Evolutionary conservation across 257 asterid species (phyloP).

Genomic region (Solanum raphanifolium): DNA sequence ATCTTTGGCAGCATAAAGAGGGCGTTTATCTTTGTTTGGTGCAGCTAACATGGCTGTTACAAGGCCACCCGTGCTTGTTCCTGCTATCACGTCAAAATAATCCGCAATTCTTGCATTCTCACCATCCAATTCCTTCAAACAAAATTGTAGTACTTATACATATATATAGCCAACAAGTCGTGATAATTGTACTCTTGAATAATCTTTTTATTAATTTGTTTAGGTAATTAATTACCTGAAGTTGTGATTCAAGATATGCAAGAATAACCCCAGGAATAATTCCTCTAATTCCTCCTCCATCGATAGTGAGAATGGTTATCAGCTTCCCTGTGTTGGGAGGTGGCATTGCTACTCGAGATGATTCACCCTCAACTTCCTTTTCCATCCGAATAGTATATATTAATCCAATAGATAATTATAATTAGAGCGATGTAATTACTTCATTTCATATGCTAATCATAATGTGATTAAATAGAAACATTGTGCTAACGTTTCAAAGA

Average conservation of each 20-base stretch:
- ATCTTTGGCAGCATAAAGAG: slow-evolving; percentile 46
- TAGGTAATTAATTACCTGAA: slow-evolving; percentile 33
- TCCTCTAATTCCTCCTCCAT: slow-evolving; percentile 58
- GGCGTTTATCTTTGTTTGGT: slow-evolving; percentile 30
- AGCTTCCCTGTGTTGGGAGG: slow-evolving; percentile 32
- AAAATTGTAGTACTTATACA: neutral
- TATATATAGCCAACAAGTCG: neutral
- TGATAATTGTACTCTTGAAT: neutral
- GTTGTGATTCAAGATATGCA: slow-evolving; percentile 33
- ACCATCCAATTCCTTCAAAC: slow-evolving; percentile 37
- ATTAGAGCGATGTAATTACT: neutral
- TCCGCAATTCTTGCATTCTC: slow-evolving; percentile 33
- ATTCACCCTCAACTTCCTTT: neutral
- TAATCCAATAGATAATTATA: neutral
- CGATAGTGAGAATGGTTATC: slow-evolving; percentile 34
- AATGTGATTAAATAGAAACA: neutral
- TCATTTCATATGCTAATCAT: neutral
- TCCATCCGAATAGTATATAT: neutral
- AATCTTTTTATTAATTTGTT: neutral
- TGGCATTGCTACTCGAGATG: neutral
- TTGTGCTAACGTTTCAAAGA: neutral
- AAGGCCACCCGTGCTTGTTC: slow-evolving; percentile 58
- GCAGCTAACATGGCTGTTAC: slow-evolving; percentile 42
- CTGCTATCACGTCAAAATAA: slow-evolving; percentile 48
- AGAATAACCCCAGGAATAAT: slow-evolving; percentile 42